These are phyloP conservation scores for Geotrichum fermentans DNA, from an alignment of 1,139 yeast genomes.

Conservation along the genomic window DNA sequence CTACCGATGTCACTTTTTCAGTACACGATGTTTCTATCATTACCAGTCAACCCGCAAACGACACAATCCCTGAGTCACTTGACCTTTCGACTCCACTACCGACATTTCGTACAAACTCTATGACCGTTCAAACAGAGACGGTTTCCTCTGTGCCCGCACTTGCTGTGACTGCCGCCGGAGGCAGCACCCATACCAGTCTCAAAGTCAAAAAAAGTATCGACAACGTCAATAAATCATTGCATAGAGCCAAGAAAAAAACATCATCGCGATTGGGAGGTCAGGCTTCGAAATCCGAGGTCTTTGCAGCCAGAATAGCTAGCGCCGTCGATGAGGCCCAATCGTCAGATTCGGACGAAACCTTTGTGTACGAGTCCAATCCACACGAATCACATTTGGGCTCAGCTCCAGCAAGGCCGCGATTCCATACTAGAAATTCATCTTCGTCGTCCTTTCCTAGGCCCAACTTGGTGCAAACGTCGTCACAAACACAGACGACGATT, in stretches of 20 bases:
- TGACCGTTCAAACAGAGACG: conserved; percentile 44
- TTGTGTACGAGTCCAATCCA: conserved; percentile 71
- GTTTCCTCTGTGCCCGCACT: conserved; percentile 39
- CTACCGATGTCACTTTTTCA: not conserved
- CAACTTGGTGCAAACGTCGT: not conserved
- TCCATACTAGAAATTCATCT: conserved; percentile 15
- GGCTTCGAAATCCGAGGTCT: conserved; percentile 71
- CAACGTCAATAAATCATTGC: conserved; percentile 24
- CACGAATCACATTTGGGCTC: conserved; percentile 24
- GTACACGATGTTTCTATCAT: not conserved
- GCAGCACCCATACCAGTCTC: conserved; percentile 20
- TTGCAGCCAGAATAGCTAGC: conserved; percentile 89
- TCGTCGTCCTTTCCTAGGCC: conserved; percentile 12
- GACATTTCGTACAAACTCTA: conserved; percentile 22
- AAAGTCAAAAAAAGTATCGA: conserved; percentile 34
- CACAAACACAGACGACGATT: too few species aligned
- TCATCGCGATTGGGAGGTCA: conserved; percentile 1
- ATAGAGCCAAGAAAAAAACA: conserved; percentile 1
- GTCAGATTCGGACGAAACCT: conserved; percentile 87
- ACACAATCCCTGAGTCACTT: not conserved
- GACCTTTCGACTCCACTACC: not conserved
- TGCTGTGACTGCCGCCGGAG: conserved; percentile 30
- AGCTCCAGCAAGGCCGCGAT: not conserved
- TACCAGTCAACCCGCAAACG: not conserved
- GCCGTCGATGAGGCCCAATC: conserved; percentile 89